These are phyloP conservation scores for Trametes hirsuta DNA, from an alignment of 1,284 basidiomycete species.

Conservation along the genomic window DNA sequence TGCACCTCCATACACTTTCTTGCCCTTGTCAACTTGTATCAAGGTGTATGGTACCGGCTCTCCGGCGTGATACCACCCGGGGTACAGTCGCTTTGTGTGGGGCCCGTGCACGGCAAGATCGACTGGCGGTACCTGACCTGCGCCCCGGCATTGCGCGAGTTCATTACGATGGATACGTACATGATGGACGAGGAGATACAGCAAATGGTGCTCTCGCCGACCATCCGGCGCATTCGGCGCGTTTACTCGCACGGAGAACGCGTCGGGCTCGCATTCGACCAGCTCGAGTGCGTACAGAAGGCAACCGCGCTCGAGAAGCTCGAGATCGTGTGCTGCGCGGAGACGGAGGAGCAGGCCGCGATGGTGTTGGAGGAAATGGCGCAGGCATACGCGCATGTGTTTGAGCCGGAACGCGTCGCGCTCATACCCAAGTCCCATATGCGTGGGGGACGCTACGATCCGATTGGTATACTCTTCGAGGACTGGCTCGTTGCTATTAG, in stretches of 20 bases:
- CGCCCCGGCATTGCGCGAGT: constrained; percentile 25
- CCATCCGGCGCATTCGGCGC: constrained; percentile 35
- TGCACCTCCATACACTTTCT: constrained; percentile 34
- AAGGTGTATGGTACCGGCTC: constrained; percentile 36
- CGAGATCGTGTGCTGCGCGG: constrained; percentile 32
- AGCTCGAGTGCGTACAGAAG: constrained; percentile 34
- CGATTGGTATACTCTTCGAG: constrained; percentile 13
- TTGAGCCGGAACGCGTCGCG: constrained; percentile 17
- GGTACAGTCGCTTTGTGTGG: constrained; percentile 37
- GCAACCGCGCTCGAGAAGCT: constrained; percentile 33
- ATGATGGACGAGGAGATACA: constrained; percentile 41
- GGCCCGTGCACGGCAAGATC: constrained; percentile 41
- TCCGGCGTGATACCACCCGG: constrained; percentile 37
- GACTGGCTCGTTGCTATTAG: constrained; percentile 11
- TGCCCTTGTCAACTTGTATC: constrained; percentile 37
- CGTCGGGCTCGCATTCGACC: constrained; percentile 33
- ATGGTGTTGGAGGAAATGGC: constrained; percentile 8
- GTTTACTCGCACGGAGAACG: constrained; percentile 29
- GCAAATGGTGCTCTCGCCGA: constrained; percentile 36
- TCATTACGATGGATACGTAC: constrained; percentile 40
- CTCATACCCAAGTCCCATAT: constrained; percentile 12
- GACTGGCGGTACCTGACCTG: constrained; percentile 34
- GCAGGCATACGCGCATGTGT: constrained; percentile 1
- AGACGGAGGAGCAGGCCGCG: constrained; percentile 9
- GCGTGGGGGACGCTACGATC: constrained; percentile 5